Conservation (phyloP, 2,329 filamentous ascomycete species). For the Dothidotthia symphoricarpi region DNA sequence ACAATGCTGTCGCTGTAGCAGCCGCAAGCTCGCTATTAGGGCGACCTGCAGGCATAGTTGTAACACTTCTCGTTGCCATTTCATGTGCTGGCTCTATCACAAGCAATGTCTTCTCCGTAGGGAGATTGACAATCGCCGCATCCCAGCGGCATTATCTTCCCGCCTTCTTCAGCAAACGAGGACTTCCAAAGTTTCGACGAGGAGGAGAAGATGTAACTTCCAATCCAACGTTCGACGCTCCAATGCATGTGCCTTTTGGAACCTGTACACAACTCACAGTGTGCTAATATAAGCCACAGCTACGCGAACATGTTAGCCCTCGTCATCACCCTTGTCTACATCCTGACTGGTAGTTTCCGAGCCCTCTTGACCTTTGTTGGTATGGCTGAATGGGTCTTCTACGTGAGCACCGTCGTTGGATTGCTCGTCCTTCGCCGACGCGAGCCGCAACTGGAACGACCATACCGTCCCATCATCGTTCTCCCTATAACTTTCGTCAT, state of each 20-base stretch:
- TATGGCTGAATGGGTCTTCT: conserved; percentile 57
- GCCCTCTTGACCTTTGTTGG: conserved; percentile 55
- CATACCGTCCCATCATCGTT: conserved; percentile 55
- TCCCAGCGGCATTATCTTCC: conserved; percentile 39
- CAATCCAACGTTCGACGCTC: conserved; percentile 29
- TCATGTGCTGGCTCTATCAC: conserved; percentile 63
- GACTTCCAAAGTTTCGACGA: conserved; percentile 17
- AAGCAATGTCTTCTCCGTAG: conserved; percentile 62
- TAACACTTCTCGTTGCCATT: conserved; percentile 58
- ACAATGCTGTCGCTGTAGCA: conserved; percentile 62
- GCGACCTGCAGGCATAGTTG: conserved; percentile 52
- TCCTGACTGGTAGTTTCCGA: conserved; percentile 60
- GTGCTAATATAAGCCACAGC: conserved; percentile 15
- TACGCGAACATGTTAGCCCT: conserved; percentile 31
- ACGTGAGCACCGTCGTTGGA: conserved; percentile 62
- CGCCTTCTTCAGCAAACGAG: conserved; percentile 30
- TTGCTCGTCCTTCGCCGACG: conserved; percentile 57
- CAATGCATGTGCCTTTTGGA: conserved; percentile 23
- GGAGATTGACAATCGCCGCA: conserved; percentile 61
- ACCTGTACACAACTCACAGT: background rate
- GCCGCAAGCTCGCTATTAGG: conserved; percentile 53
- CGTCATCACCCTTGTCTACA: conserved; percentile 53
- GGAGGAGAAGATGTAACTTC: conserved; percentile 2
- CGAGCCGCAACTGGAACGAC: conserved; percentile 55
- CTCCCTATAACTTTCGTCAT: conserved; percentile 56